Evolutionary conservation across 2,329 filamentous ascomycete genomes (phyloP), one percentile per base, ranked within the genome.

Genomic region (Aureobasidium lini): DNA sequence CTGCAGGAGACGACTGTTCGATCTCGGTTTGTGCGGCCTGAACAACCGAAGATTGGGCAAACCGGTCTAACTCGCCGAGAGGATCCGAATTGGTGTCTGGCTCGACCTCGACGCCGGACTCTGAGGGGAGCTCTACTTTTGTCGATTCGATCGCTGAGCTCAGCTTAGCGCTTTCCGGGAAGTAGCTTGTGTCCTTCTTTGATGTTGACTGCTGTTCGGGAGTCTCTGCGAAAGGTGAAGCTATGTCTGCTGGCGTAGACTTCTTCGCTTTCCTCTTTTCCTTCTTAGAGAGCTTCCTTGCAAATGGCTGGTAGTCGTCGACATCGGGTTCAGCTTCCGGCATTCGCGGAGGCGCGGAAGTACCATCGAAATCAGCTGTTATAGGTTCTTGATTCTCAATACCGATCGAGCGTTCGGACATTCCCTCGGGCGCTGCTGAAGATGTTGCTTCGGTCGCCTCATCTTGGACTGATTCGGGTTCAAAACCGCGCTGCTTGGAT

Each of bases 221-320:
- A 3, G 40, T 37, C 1, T 28, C 52, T 31, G 28, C 40, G 10
- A 28, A 36, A 1, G 52, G 31, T 6, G 52, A 16, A 13, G 28
- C 18, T 10, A 15, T 6, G 1, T 18, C 52, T 13, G 40, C 18
- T 18, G 13, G 28, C 5, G 18, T 16, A 1, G 40, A 4, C 13
- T 56, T 56, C 40, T 46, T 56, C n/a, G 29, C 52, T 29, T 56
- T 56, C 11, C 52, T 36, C 16, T 56, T 56, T 31, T 56, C 52
- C 15, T 56, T 46, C 8, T 56, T 56, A 3, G 52, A 56, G 5
- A 56, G 31, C 32, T 56, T 46, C 13, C 40, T 34, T 7, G 28
- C 31, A 2, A 46, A 3, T 28, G 40, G 40, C 31, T 56, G 40
- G 15, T 56, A 16, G n/a, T 46, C 40, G 13, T 36, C 29, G 39